Base-by-base conservation (phyloP, 2,329 filamentous ascomycete species). In the Ophiostoma triangulosporum region DNA sequence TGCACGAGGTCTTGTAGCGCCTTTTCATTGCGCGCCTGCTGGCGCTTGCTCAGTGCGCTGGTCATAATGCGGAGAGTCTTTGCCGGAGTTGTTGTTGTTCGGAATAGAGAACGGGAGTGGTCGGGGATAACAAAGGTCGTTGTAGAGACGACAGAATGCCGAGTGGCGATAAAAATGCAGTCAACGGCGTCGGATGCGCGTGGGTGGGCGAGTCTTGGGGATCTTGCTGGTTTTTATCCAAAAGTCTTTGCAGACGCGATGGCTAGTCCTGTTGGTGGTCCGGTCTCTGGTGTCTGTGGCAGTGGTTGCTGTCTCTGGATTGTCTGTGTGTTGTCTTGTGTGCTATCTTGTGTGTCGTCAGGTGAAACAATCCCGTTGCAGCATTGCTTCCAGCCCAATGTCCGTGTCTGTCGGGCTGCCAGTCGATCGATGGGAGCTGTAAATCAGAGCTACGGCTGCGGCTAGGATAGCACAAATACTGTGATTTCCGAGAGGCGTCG, bases 21-120 rank as follows among this genome's bases (percentile, higher is more conserved):
- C 66, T 88, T 88, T 74, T 98, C 93, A 69, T 98, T 96, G 70
- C 93, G 90, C 75, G 86, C 88, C 77, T 96, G 91, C 73, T 96
- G 88, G 70, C 93, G 88, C 78, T 97, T 98, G 75, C 84, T 95
- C 67, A 94, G 75, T 45, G 81, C 75, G 53, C 78, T 76, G 54
- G 86, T 78, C 86, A 66, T 66, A 17, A 14, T 48, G n/a, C 8
- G 11, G 17, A 36, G 7, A 36, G 33, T 36, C n/a, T n/a, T n/a
- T n/a, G n/a, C n/a, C n/a, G n/a, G n/a, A n/a, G n/a, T n/a, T n/a
- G n/a, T n/a, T n/a, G n/a, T n/a, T n/a, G n/a, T n/a, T n/a, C n/a
- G n/a, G n/a, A n/a, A n/a, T n/a, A n/a, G n/a, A 11, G 33, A n/a
- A n/a, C 33, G 33, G 6, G 33, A 17, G 33, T 6, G 33, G 6